phyloP scores from a whole-genome alignment of 1,284 basidiomycete species.

The Ustilago trichophora region DNA sequence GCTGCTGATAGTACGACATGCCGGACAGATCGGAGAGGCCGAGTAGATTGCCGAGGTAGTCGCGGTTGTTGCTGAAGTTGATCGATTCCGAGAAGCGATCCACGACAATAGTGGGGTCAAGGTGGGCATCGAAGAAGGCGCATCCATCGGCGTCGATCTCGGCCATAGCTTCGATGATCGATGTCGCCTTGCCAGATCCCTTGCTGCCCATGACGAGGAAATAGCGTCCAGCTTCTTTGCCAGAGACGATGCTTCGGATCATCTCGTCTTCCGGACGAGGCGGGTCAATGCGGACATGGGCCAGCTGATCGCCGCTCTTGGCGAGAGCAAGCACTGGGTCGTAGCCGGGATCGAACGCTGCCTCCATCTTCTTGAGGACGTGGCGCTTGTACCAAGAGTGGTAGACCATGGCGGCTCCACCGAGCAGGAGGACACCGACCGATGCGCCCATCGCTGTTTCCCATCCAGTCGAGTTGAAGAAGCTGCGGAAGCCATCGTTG shows the following conservation, averaged over 20 bases:
- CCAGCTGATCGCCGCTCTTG: slow-evolving; percentile 52
- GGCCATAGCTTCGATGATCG: slow-evolving; percentile 60
- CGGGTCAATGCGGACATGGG: slow-evolving; percentile 48
- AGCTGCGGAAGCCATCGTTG: slow-evolving; percentile 32
- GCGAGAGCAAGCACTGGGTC: slow-evolving; percentile 58
- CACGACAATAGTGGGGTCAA: slow-evolving; percentile 54
- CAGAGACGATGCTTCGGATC: slow-evolving; percentile 54
- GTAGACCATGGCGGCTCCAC: slow-evolving; percentile 58
- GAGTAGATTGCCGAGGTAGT: slow-evolving; percentile 60
- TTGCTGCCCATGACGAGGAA: slow-evolving; percentile 61
- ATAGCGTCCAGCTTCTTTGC: slow-evolving; percentile 59
- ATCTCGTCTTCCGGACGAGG: slow-evolving; percentile 55
- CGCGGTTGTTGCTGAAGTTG: slow-evolving; percentile 61
- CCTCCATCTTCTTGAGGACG: slow-evolving; percentile 59
- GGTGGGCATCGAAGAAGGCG: slow-evolving; percentile 62
- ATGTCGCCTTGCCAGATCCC: slow-evolving; percentile 56
- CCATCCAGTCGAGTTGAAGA: slow-evolving; percentile 60
- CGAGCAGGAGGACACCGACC: slow-evolving; percentile 57
- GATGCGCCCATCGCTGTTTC: slow-evolving; percentile 63
- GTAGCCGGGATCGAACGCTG: slow-evolving; percentile 59
- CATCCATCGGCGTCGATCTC: slow-evolving; percentile 56
- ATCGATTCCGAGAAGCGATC: slow-evolving; percentile 60
- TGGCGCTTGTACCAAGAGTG: slow-evolving; percentile 59
- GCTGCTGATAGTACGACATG: slow-evolving; percentile 56
- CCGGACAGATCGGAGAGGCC: slow-evolving; percentile 58